Conservation (phyloP, 2,329 filamentous ascomycete species). For the Coniochaeta prunicola region DNA sequence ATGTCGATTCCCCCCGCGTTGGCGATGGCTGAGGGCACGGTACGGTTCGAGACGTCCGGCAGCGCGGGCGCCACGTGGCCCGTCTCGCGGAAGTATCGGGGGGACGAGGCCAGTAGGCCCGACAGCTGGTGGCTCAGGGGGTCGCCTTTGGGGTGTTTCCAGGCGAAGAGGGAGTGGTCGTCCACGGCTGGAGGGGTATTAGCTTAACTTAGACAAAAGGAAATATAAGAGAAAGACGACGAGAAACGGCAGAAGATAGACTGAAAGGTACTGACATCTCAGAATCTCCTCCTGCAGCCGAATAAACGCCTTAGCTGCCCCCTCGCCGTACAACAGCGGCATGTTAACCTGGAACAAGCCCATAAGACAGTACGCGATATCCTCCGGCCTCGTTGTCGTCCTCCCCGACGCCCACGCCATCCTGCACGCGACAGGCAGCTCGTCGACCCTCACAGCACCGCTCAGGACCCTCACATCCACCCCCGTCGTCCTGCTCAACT, state of each 20-base stretch:
- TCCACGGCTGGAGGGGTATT: not conserved
- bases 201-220: not conserved
- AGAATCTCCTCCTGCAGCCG: conserved; percentile 8
- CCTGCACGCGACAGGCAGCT: conserved; percentile 6
- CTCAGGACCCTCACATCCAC: not conserved
- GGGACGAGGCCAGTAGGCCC: not conserved
- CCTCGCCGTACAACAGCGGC: conserved; percentile 6
- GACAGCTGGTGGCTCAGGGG: not conserved
- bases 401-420: conserved; percentile 8
- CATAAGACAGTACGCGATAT: conserved; percentile 8
- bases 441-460: not conserved
- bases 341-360: conserved; percentile 7
- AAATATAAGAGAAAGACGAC: no score
- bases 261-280: not conserved
- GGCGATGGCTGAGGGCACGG: not conserved
- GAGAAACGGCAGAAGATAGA: no score
- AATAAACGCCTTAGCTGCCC: conserved; percentile 3
- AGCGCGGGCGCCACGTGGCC: not conserved
- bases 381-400: conserved; percentile 4
- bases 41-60: not conserved
- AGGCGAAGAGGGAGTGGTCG: not conserved
- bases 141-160: not conserved
- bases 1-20: not conserved
- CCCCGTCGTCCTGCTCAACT: not conserved
- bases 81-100: not conserved